Evolutionary conservation across 2,329 filamentous ascomycete species (phyloP).

Genomic region (Stachybotrys chartarum): DNA sequence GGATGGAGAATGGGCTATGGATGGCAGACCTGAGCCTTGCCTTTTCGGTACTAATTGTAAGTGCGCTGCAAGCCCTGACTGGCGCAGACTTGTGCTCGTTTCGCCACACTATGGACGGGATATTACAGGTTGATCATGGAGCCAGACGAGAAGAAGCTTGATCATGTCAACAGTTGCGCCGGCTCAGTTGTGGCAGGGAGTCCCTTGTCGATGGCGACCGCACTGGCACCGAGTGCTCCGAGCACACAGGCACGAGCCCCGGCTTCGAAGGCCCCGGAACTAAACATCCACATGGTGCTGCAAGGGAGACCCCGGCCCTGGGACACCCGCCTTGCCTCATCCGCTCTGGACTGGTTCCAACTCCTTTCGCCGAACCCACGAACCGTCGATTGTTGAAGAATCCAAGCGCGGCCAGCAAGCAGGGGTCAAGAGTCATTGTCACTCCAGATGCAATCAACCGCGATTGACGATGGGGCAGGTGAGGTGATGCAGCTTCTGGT

Average conservation of each 20-base stretch:
- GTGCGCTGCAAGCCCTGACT: too few relatives aligned
- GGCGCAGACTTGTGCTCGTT: too few relatives aligned
- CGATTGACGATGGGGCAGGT: too few relatives aligned
- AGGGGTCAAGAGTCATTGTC: background rate
- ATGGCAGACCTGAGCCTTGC: too few relatives aligned
- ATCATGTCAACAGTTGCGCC: too few relatives aligned
- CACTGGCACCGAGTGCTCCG: background rate
- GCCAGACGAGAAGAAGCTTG: too few relatives aligned
- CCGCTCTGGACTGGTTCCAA: background rate
- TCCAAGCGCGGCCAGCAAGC: background rate
- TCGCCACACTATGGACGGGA: too few relatives aligned
- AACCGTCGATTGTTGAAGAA: background rate
- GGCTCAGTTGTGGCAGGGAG: too few relatives aligned
- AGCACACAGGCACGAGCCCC: background rate
- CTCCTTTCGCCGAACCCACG: background rate
- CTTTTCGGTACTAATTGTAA: too few relatives aligned
- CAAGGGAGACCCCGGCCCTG: background rate
- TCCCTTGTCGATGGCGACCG: background rate
- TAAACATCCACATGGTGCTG: background rate
- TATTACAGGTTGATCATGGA: too few relatives aligned
- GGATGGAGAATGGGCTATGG: too few relatives aligned
- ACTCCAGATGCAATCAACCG: background rate
- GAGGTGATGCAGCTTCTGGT: too few relatives aligned
- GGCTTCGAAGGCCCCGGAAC: background rate
- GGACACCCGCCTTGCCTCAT: background rate